Percentiles rank a stretch among this genome's conserved stretches.
Conservation (phyloP, 2,329 filamentous ascomycete species). For the Blastomyces silverae region DNA sequence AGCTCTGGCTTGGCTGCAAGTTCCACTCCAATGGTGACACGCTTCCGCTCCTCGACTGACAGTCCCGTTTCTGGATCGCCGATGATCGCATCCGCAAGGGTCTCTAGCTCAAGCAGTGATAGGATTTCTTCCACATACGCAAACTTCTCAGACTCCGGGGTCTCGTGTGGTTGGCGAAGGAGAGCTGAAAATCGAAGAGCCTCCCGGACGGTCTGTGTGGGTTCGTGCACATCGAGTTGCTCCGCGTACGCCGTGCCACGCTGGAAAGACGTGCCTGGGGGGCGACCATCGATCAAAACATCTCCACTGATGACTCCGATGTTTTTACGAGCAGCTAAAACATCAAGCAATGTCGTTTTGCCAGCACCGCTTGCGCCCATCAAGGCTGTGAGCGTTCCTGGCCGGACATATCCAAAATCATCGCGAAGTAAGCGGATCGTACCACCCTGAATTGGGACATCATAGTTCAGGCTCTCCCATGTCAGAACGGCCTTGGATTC, state of each 20-base stretch:
- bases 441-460: conserved; percentile 72
- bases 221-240: conserved; percentile 83
- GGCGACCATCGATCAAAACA: conserved; percentile 69
- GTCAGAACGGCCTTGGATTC: conserved; percentile 60
- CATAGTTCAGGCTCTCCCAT: conserved; percentile 77
- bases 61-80: conserved; percentile 75
- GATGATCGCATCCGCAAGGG: conserved; percentile 83
- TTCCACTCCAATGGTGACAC: conserved; percentile 92
- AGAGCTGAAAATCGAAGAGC: conserved; percentile 79
- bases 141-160: conserved; percentile 69
- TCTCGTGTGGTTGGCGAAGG: conserved; percentile 70
- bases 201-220: conserved; percentile 80
- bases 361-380: conserved; percentile 89
- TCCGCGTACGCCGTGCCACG: conserved; percentile 72
- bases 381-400: conserved; percentile 80
- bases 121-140: conserved; percentile 88
- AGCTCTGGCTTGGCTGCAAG: conserved; percentile 85
- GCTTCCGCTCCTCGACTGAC: conserved; percentile 60
- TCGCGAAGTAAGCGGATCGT: conserved; percentile 72
- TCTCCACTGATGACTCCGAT: conserved; percentile 85
- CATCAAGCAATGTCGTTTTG: conserved; percentile 85
- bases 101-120: conserved; percentile 79
- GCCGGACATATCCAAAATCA: conserved; percentile 90
- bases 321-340: conserved; percentile 73
- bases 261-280: conserved; percentile 69